These are phyloP conservation scores for Phytopythium sindhum DNA, from an alignment of 352 stramenopile species.

Conservation along the genomic window DNA sequence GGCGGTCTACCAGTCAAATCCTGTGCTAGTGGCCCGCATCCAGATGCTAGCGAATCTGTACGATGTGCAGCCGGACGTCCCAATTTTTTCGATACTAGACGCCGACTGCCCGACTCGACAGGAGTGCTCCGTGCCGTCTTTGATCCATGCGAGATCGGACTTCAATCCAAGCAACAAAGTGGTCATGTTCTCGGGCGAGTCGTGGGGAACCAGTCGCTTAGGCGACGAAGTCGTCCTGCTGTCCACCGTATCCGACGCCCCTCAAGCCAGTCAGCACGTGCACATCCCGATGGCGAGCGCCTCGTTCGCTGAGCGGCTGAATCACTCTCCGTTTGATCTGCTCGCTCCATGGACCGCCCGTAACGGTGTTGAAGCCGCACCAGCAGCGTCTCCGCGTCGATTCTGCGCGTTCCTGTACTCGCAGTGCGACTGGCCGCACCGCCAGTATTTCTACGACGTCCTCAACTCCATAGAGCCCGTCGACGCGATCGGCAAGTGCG, in stretches of 20 bases:
- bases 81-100: constrained; percentile 27
- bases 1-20: constrained; percentile 13
- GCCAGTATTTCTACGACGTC: constrained; percentile 52
- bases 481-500: constrained; percentile 42
- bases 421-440: constrained; percentile 41
- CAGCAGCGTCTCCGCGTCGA: constrained; percentile 2
- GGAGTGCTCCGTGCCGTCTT: background rate
- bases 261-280: constrained; percentile 10
- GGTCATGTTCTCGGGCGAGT: constrained; percentile 34
- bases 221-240: constrained; percentile 31
- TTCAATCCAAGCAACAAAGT: constrained; percentile 8
- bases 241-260: constrained; percentile 18
- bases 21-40: constrained; percentile 30
- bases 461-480: constrained; percentile 41
- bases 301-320: constrained; percentile 35
- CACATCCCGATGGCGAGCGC: constrained; percentile 32
- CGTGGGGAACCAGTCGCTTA: constrained; percentile 15
- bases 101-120: background rate
- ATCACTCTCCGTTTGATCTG: constrained; percentile 21
- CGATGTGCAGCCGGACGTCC: constrained; percentile 22
- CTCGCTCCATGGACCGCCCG: constrained; percentile 11
- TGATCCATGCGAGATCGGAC: background rate
- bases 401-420: constrained; percentile 59
- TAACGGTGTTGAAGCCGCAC: background rate
- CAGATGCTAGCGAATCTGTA: constrained; percentile 8